Evolutionary conservation across 2,329 filamentous ascomycete species (phyloP).

Genomic region (Falciphora oryzae): DNA sequence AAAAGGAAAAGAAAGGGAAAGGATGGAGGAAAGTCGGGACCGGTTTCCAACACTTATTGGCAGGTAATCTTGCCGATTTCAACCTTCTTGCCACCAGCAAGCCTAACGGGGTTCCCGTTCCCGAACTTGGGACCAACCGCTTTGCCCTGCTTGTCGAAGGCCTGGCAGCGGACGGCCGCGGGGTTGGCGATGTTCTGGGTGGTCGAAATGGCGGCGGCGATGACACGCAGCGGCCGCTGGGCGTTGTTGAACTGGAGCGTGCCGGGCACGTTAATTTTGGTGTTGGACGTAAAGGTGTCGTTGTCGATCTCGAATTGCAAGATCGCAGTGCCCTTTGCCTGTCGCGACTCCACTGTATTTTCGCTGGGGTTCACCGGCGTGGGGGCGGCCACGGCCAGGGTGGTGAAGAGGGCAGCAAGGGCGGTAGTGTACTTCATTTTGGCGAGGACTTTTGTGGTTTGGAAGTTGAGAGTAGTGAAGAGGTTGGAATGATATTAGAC

Average conservation of each 20-base stretch:
- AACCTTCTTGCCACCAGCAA: constrained; percentile 5
- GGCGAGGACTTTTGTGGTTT: background rate
- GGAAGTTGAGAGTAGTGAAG: background rate
- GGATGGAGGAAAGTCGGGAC: background rate
- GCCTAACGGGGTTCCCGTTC: background rate
- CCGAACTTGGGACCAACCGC: background rate
- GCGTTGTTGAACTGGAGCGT: background rate
- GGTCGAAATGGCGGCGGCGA: constrained; percentile 3
- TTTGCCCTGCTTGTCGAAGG: background rate
- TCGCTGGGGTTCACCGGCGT: background rate
- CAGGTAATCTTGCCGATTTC: background rate
- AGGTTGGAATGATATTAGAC: background rate
- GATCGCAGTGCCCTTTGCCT: background rate
- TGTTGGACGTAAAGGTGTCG: constrained; percentile 10
- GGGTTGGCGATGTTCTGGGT: background rate
- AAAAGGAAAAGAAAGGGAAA: background rate
- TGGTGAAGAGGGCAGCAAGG: background rate
- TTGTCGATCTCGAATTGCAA: constrained; percentile 10
- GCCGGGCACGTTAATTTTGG: constrained; percentile 8
- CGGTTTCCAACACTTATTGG: background rate
- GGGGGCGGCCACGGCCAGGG: constrained; percentile 6
- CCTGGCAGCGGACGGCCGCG: constrained; percentile 11
- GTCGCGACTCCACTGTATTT: background rate
- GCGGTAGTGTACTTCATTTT: constrained; percentile 7
- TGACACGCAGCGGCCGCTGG: constrained; percentile 1